Conservation (phyloP, 257 asterid genomes). For the Scutellaria minor region DNA sequence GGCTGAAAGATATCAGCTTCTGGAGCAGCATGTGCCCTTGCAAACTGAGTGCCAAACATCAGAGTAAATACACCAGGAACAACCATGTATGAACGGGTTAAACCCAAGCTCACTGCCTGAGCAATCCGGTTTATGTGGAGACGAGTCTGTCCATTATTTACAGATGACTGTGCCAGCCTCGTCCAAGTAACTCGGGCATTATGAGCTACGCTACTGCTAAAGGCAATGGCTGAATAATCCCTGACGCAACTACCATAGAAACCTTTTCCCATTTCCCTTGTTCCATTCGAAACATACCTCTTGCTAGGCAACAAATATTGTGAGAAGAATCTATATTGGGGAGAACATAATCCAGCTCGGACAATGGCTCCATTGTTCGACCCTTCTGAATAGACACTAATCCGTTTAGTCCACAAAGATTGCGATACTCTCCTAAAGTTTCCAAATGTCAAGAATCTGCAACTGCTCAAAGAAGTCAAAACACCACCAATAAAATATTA, state of each 20-base stretch:
- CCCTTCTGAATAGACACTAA: slow-evolving; percentile 32
- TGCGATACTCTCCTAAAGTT: slow-evolving; percentile 44
- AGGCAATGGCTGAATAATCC: slow-evolving; percentile 45
- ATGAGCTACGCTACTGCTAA: slow-evolving; percentile 46
- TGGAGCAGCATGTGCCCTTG: slow-evolving; percentile 53
- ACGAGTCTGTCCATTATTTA: slow-evolving; percentile 38
- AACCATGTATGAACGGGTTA: slow-evolving; percentile 66
- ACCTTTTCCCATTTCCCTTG: slow-evolving; percentile 40
- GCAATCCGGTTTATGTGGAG: slow-evolving; percentile 59
- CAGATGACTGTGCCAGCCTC: slow-evolving; percentile 46
- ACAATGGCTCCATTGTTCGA: slow-evolving; percentile 43
- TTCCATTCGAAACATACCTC: slow-evolving; percentile 44
- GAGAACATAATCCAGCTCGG: slow-evolving; percentile 46
- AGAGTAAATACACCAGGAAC: slow-evolving; percentile 76
- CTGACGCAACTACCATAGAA: slow-evolving; percentile 37
- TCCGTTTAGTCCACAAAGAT: slow-evolving; percentile 32
- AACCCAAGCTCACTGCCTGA: slow-evolving; percentile 84
- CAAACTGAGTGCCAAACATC: slow-evolving; percentile 55
- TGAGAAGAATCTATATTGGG: slow-evolving; percentile 47
- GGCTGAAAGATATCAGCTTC: slow-evolving; percentile 55
- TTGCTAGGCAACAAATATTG: slow-evolving; percentile 38
- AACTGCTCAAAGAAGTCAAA: slow-evolving; percentile 21
- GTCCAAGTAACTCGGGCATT: slow-evolving; percentile 68
- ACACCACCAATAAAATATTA: slow-evolving; percentile 11
- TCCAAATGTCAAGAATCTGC: slow-evolving; percentile 56